Conservation (phyloP, 805 yeast species). For the Saturnispora kantuleensis region DNA sequence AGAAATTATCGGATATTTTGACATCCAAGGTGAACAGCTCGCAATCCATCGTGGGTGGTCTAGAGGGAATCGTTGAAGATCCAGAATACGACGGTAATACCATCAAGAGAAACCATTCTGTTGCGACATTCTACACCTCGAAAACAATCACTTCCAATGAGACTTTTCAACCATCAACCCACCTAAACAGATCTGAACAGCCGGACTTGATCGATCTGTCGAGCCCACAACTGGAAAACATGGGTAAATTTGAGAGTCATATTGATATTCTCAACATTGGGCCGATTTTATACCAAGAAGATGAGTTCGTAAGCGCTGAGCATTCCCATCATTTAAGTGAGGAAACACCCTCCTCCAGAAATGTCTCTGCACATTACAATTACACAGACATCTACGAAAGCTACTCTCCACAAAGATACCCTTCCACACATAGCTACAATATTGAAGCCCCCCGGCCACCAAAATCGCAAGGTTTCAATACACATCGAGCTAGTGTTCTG, state of each 20-base stretch:
- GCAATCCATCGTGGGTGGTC: conserved; percentile 7
- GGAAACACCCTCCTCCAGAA: background rate
- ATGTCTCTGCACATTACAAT: background rate
- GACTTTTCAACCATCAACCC: conserved; percentile 1
- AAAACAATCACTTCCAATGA: conserved; percentile 18
- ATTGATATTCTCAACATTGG: too few species aligned
- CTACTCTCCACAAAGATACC: conserved; percentile 6
- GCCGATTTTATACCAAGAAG: too few species aligned
- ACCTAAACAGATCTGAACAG: conserved; percentile 5
- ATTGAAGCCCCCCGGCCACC: background rate
- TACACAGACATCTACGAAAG: conserved; percentile 13
- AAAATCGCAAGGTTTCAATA: background rate
- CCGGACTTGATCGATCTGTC: conserved; percentile 24
- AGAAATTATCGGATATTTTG: conserved; percentile 26
- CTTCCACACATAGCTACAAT: background rate
- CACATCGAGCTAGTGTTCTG: background rate
- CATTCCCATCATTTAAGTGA: too few species aligned
- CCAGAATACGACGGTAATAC: conserved; percentile 10
- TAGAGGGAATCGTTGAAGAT: conserved; percentile 15
- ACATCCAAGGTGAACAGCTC: conserved; percentile 18
- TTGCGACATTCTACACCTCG: conserved; percentile 25
- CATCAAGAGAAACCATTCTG: conserved; percentile 17
- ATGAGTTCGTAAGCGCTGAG: too few species aligned
- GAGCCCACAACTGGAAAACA: conserved; percentile 14
- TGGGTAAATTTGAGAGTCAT: too few species aligned